A percentile compares a stretch with the other conserved stretches of the same genome.
These are phyloP conservation scores for Musa schizocarpa DNA, from an alignment of 176 grass and related monocot genomes.

Conservation along the genomic window DNA sequence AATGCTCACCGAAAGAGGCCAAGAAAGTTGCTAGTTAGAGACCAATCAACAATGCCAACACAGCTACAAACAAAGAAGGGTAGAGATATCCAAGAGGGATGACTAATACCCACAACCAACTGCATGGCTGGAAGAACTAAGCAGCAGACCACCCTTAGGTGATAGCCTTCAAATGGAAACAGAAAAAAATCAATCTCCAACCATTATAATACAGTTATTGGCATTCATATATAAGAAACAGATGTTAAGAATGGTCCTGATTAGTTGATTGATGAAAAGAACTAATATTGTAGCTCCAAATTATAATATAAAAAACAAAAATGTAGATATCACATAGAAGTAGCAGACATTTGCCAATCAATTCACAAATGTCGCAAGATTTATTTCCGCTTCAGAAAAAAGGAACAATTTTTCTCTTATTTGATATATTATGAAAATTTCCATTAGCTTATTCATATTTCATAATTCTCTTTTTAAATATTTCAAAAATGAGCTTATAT, in stretches of 20 bases:
- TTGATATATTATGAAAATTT: background rate
- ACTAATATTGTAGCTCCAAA: background rate
- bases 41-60: conserved; percentile 94
- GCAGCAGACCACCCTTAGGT: conserved; percentile 76
- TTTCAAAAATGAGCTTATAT: no score
- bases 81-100: conserved; percentile 90
- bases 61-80: conserved; percentile 99
- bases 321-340: background rate
- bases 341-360: background rate
- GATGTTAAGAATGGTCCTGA: background rate
- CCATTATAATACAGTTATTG: background rate
- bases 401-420: background rate
- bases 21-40: conserved; percentile 95
- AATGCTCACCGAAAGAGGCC: conserved; percentile 82
- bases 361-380: background rate
- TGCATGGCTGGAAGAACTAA: conserved; percentile 77
- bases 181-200: conserved; percentile 20
- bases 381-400: background rate
- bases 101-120: conserved; percentile 85
- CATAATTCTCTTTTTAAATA: no score
- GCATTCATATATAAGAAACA: background rate
- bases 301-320: background rate
- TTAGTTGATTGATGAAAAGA: background rate
- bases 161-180: conserved; percentile 51
- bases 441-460: background rate